Conservation (phyloP, 164 flowering plant genomes). For the Stephania japonica region DNA sequence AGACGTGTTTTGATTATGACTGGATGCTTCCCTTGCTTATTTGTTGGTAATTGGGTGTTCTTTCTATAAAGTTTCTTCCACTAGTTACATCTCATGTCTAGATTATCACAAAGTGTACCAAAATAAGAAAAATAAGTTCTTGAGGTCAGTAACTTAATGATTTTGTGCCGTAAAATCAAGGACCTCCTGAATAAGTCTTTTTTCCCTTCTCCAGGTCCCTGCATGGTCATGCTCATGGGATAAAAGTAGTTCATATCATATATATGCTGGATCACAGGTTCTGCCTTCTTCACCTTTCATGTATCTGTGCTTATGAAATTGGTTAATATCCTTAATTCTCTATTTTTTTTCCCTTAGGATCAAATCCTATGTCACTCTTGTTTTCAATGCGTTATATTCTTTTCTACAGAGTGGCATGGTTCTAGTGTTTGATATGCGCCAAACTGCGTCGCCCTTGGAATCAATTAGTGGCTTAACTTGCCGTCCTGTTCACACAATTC, state of each 20-base stretch:
- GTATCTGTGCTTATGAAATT: not conserved
- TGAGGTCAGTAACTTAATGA: not conserved
- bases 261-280: slow-evolving; percentile 91
- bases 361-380: not conserved
- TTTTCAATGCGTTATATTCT: not conserved
- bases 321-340: not conserved
- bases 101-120: not conserved
- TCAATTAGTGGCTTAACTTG: slow-evolving; percentile 41
- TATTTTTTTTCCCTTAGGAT: not conserved
- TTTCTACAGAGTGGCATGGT: slow-evolving; percentile 70
- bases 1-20: not conserved
- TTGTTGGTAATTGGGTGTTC: not conserved
- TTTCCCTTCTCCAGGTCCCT: slow-evolving; percentile 49
- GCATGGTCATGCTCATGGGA: slow-evolving; percentile 99
- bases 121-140: not conserved
- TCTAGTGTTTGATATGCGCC: slow-evolving; percentile 77
- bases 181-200: not conserved
- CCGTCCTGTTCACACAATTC: slow-evolving; percentile 70
- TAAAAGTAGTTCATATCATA: slow-evolving; percentile 42
- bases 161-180: not conserved
- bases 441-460: slow-evolving; percentile 52
- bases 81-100: not conserved
- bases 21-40: not conserved
- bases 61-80: not conserved
- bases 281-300: not conserved